These are phyloP conservation scores for Hypoxylon cercidicola DNA, from an alignment of 495 filamentous ascomycete genomes.

Conservation along the genomic window DNA sequence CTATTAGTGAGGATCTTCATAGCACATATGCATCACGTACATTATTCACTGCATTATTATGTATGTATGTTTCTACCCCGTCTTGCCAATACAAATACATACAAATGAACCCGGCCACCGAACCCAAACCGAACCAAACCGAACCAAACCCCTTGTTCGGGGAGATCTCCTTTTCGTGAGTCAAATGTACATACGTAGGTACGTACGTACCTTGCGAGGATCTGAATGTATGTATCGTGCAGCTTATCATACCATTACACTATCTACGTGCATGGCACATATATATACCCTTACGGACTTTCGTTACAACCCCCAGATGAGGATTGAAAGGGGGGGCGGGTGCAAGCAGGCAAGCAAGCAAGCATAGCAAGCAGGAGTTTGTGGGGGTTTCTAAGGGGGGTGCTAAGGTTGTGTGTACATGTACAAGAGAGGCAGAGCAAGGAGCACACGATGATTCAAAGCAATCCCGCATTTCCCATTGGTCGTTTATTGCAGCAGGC, in stretches of 20 bases:
- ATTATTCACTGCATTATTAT: not conserved
- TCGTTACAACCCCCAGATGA: slow-evolving; percentile 5
- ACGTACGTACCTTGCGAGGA: slow-evolving; percentile 29
- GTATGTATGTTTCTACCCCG: no score
- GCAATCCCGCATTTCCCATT: slow-evolving; percentile 24
- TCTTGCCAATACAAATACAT: no score
- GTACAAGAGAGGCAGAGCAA: not conserved
- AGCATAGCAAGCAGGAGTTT: not conserved
- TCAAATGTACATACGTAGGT: slow-evolving; percentile 17
- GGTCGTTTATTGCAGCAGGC: slow-evolving; percentile 35
- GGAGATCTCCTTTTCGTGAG: slow-evolving; percentile 34
- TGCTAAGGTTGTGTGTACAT: not conserved
- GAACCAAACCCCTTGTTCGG: slow-evolving; percentile 16
- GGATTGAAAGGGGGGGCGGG: not conserved
- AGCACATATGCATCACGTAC: no score
- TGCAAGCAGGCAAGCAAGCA: no score
- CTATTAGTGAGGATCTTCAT: no score
- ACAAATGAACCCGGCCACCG: slow-evolving; percentile 1
- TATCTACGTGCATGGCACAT: slow-evolving; percentile 23
- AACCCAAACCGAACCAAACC: not conserved
- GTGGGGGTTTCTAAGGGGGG: slow-evolving; percentile 33
- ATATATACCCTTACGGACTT: slow-evolving; percentile 10
- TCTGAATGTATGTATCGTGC: slow-evolving; percentile 34
- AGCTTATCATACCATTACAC: slow-evolving; percentile 43
- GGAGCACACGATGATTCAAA: slow-evolving; percentile 3